Evolutionary conservation across 163 green algal species (phyloP), one percentile per base, ranked within the genome.

Genomic region (Scenedesmus sp.): DNA sequence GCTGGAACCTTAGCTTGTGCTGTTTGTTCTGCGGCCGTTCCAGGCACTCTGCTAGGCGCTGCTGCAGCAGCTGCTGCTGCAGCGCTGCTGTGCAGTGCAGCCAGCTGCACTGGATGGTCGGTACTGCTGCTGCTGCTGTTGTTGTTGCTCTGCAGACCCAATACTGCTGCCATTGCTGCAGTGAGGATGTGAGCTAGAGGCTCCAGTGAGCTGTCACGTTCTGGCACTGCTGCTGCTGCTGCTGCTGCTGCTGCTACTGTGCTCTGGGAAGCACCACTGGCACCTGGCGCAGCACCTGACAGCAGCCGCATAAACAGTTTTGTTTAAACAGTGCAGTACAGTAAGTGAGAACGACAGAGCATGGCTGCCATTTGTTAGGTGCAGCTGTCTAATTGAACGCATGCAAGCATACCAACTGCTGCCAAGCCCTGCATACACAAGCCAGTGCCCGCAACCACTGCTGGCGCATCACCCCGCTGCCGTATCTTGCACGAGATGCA

Each of bases 161-260:
- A 26, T 3, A 54, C 56, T n/a, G 56, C 76, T 84, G 87, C 87
- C 87, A 86, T 76, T 67, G 87, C 87, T 91, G 87, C 76, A n/a
- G 87, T 74, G 12, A 91, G 87, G 26, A 86, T 77, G n/a, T 26
- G 56, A 4, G 76, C 87, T 23, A 87, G 10, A 3, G 56, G 18
- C 23, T 64, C 56, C 18, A 86, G 23, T 8, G 26, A 55, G 23
- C 23, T n/a, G 23, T 56, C 57, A 64, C 13, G 13, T 7, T 15
- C 16, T 52, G 60, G 13, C 3, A 26, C 23, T 70, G 26, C 18
- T 70, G 86, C 70, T 66, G 86, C 60, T 18, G 86, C 86, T 20
- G 18, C 84, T 59, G 67, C 86, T 55, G 86, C 70, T 18, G 3
- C 4, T 52, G n/a, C n/a, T n/a, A 23, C 26, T 54, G 54, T 16